These are phyloP conservation scores for Silene uniflora DNA, from an alignment of 148 eudicot species.

Conservation along the genomic window DNA sequence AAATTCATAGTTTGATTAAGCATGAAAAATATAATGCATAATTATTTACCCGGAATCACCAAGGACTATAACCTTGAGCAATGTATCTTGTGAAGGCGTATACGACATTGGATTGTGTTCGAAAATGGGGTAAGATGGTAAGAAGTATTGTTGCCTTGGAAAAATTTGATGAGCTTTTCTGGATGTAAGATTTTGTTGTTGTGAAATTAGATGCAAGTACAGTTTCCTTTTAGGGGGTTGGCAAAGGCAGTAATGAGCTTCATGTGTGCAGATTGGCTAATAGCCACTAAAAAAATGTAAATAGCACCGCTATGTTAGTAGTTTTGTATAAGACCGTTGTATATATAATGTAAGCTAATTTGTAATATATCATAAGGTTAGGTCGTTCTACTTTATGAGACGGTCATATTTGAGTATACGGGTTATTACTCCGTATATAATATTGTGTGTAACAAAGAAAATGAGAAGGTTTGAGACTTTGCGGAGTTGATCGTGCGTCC, in stretches of 20 bases:
- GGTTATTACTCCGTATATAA: too few relatives aligned
- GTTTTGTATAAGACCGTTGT: too few relatives aligned
- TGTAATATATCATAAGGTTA: too few relatives aligned
- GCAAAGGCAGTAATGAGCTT: conserved; percentile 8
- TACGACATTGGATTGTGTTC: conserved; percentile 8
- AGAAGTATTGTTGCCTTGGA: neutral
- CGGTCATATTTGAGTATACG: too few relatives aligned
- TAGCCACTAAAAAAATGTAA: neutral
- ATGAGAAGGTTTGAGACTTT: neutral
- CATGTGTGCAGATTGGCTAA: conserved; percentile 12
- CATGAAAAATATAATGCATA: neutral
- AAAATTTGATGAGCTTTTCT: neutral
- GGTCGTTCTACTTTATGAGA: too few relatives aligned
- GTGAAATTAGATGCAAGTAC: conserved; percentile 2
- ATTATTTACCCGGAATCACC: conserved; percentile 36
- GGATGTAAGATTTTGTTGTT: neutral
- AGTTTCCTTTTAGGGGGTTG: conserved; percentile 13
- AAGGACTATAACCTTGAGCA: conserved; percentile 48
- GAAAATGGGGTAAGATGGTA: neutral
- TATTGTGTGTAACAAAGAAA: too few relatives aligned
- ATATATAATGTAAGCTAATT: too few relatives aligned
- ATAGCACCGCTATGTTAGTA: too few relatives aligned
- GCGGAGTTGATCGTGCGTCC: conserved; percentile 24
- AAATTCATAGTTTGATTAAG: neutral
- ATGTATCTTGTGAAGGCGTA: conserved; percentile 22